Evolutionary conservation across 2,329 filamentous ascomycete species (phyloP), one percentile per base, ranked within the genome.

Genomic region (Ophiostoma pallidulum): DNA sequence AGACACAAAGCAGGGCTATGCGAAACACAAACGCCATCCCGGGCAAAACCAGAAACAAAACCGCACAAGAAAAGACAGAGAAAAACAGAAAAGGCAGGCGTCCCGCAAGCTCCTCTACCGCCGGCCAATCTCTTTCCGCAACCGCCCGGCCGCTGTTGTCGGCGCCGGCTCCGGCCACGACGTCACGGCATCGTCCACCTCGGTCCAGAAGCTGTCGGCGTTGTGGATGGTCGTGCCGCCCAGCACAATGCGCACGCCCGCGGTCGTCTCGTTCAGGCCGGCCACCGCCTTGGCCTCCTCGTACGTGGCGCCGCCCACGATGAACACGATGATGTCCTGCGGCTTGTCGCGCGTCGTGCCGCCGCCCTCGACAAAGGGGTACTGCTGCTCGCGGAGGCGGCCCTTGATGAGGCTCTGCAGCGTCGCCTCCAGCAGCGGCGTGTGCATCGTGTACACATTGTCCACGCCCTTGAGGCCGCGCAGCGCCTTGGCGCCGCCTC

Each of bases 371-470:
- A 97, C 78, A 60, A 97, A 98, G 0, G 92, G 94, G 60, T 94
- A 97, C 53, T 92, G 80, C 54, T 89, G 78, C 59, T 94, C 87
- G 58, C 81, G 84, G 50, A 98, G 67, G 26, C 86, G 80, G 0
- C 92, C 94, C 62, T 95, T 96, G 68, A 97, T 90, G 44, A 98
- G 71, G 57, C 91, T 91, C 61, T 96, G 91, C 16, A 98, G 68
- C 0, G 89, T 97, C 20, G 78, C 77, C 63, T 96, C 90, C 14
- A 98, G 66, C 19, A 88, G 75, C 0, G 94, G 89, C 6, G 88
- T 94, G 64, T 98, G 92, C 63, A 98, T 94, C 0, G 92, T 98
- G 64, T 98, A 98, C 24, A 98, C 92, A 58, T 98, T 98, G 64
- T 98, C 94, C 1, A 98, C 92, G 2, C 92, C 92, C 61, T 97